Base-by-base conservation (phyloP, 1,139 yeast species). In the Taphrina deformans region DNA sequence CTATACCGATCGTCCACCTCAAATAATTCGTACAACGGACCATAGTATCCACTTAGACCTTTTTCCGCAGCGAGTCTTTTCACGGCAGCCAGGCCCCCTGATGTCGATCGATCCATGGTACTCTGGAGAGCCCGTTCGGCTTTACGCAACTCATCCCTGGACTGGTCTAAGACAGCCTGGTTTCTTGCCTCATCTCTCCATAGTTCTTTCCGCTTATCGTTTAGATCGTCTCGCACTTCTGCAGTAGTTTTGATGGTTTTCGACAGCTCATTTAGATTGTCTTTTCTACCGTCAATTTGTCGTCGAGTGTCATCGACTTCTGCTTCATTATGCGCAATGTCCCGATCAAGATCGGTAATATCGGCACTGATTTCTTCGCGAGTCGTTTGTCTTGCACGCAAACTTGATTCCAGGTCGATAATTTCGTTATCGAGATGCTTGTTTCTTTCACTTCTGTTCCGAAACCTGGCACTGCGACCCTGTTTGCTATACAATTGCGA, bases 21-120 rank as follows among this genome's bases (percentile, higher is more conserved):
- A 67, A 93, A 87, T 41, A 93, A 78, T 69, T 91, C 96, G 38
- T 96, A 95, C 24, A 93, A 76, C 0, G 96, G 86, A 0, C 99
- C 99, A 75, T 83, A 85, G 2, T 90, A 95, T 6, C 87, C 83
- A 1, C 77, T 75, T 44, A 91, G 75, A 10, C 84, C 83, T 59
- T 88, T 75, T 65, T 80, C 80, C 52, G 80, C 76, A 0, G 87
- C 79, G 44, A 91, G 86, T 10, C 81, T 77, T 62, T 81, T 82
- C 1, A 90, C 89, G 1, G 90, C 84, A 35, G 81, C 81, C 18
- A 91, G 77, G 16, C 97, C 97, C 60, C 81, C 78, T 5, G 89
- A 83, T 70, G 86, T 84, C 3, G 84, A 80, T 70, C 88, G 82
- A 76, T 83, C 92, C 89, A 89, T 87, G 9, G 73, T 66, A 14